phyloP scores from a whole-genome alignment of 2,329 filamentous ascomycete genomes.

The Pezizomycotina sp. region DNA sequence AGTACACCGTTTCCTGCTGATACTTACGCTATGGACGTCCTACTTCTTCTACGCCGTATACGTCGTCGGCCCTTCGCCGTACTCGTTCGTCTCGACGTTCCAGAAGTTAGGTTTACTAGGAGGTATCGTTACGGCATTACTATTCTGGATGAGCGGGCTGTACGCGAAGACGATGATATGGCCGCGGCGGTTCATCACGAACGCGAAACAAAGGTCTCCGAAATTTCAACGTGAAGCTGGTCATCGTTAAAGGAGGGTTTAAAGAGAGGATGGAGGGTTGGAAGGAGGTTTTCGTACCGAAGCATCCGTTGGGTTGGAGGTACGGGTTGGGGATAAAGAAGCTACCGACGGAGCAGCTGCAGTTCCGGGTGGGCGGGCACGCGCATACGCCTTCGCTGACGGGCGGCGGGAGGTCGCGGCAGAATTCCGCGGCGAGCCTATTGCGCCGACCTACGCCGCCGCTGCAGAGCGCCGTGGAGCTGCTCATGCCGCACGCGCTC shows the following conservation, averaged over 20 bases:
- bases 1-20: slow-evolving; percentile 83
- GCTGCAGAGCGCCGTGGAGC: too few species aligned
- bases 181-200: slow-evolving; percentile 78
- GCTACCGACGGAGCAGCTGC: slow-evolving; percentile 11
- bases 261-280: slow-evolving; percentile 12
- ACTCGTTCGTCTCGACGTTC: slow-evolving; percentile 37
- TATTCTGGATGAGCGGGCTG: slow-evolving; percentile 89
- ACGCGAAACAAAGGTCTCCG: slow-evolving; percentile 79
- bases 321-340: slow-evolving; percentile 13
- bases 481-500: too few species aligned
- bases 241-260: slow-evolving; percentile 42
- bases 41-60: slow-evolving; percentile 84
- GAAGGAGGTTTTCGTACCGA: slow-evolving; percentile 11
- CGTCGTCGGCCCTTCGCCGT: slow-evolving; percentile 80
- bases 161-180: slow-evolving; percentile 91
- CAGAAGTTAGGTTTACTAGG: slow-evolving; percentile 87
- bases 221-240: slow-evolving; percentile 90
- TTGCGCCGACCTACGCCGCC: too few species aligned
- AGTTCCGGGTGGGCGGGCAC: slow-evolving; percentile 6
- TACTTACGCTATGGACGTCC: slow-evolving; percentile 63
- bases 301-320: slow-evolving; percentile 14
- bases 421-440: too few species aligned
- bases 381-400: too few species aligned
- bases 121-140: slow-evolving; percentile 66
- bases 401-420: too few species aligned